Evolutionary conservation across 139 green algal species (phyloP), one percentile per base, ranked within the genome.

Genomic region (Raphidocelis subcapitata): DNA sequence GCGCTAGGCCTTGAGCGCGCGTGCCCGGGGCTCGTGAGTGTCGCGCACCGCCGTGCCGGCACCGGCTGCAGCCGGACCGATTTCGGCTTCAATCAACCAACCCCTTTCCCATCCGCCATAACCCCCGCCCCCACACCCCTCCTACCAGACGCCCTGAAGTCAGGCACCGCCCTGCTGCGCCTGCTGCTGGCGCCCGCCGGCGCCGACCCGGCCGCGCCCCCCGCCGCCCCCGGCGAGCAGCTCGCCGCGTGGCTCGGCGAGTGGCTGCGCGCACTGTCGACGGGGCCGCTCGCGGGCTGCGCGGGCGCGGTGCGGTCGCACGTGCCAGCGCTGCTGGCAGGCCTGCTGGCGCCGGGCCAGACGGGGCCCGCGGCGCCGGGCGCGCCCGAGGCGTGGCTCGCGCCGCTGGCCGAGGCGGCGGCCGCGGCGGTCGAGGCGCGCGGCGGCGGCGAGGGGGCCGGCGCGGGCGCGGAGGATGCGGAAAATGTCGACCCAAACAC

Each of bases 401-500:
- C 55, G 14, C n/a, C 41, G 56, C 36, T 74, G 55, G 68, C 62
- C 15, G 37, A 32, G 21, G 68, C 68, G 52, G 56, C 68, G 41
- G 68, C 55, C 21, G 8, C 65, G 33, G 68, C 37, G 8, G 56
- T 66, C 5, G 68, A 67, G 26, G 29, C 21, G 18, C 36, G 57
- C 3, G 52, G 23, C 21, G 37, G 23, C 2, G 37, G 59, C 5
- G 68, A 66, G 31, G 68, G 44, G 2, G 56, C 5, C 24, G 24
- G 10, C 10, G 37, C 54, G 54, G 62, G 24, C 49, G 62, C 4
- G 21, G 49, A 41, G 16, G 18, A 31, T 55, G 54, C 67, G 65
- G 67, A 73, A 52, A 73, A 73, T 33, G 51, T 28, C 12, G 23
- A 73, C 35, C 67, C 67, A 5, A 73, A 73, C 60, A 47, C 32